Evolutionary conservation across 1,139 yeast genomes (phyloP).

Genomic region (Debaryomyces sp.): DNA sequence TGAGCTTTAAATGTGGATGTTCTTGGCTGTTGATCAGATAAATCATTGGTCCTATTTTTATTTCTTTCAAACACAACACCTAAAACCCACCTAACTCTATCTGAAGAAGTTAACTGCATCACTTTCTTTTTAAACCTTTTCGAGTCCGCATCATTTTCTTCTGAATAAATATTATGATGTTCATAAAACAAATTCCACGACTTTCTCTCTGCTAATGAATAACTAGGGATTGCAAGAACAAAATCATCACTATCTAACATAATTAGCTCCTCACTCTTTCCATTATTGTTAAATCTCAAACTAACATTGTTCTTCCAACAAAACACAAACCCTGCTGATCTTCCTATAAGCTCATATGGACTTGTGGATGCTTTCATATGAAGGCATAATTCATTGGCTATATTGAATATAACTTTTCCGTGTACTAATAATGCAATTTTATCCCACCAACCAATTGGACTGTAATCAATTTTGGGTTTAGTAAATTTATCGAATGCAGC

Average conservation of each 20-base stretch:
- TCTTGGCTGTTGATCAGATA: conserved; percentile 38
- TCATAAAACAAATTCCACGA: conserved; percentile 41
- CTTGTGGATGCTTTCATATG: conserved; percentile 68
- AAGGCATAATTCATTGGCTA: conserved; percentile 52
- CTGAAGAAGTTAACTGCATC: conserved; percentile 41
- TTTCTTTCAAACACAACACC: conserved; percentile 49
- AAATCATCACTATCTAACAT: conserved; percentile 67
- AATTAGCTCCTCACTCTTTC: conserved; percentile 63
- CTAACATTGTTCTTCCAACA: conserved; percentile 72
- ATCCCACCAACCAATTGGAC: conserved; percentile 81
- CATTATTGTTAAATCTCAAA: conserved; percentile 62
- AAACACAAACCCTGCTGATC: conserved; percentile 77
- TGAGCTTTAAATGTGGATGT: conserved; percentile 40
- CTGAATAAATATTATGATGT: conserved; percentile 8
- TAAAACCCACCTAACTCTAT: conserved; percentile 44
- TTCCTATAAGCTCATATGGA: conserved; percentile 74
- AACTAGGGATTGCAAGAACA: conserved; percentile 66
- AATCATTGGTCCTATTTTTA: conserved; percentile 15
- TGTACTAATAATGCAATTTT: conserved; percentile 42
- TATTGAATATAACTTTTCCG: conserved; percentile 57
- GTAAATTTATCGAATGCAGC: conserved; percentile 58
- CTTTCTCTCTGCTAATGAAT: conserved; percentile 35
- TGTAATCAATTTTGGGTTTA: conserved; percentile 79
- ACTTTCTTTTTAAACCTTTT: conserved; percentile 41
- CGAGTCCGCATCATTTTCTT: conserved; percentile 29